A percentile compares a stretch with the other conserved stretches of the same genome.
Conservation (phyloP, 2,329 filamentous ascomycete genomes). For the Pyrenochaeta sp. region DNA sequence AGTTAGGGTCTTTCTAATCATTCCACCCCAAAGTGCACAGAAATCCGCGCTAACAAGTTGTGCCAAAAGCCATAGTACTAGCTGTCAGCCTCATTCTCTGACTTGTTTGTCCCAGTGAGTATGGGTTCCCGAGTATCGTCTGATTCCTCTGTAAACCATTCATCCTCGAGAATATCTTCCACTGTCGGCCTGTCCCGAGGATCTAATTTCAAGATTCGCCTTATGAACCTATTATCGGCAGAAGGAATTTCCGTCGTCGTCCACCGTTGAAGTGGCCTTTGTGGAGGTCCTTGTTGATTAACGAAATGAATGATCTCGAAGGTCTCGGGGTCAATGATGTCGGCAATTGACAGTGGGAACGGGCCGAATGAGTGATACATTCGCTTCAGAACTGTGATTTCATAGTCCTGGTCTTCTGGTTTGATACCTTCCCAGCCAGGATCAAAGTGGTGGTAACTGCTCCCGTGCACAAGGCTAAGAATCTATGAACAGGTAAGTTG, state of each 20-base stretch:
- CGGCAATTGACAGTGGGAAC: neutral
- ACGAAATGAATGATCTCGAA: neutral
- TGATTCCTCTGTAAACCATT: too few relatives aligned
- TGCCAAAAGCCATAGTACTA: too few relatives aligned
- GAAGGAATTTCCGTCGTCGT: neutral
- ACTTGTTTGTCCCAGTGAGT: too few relatives aligned
- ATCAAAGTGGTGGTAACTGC: neutral
- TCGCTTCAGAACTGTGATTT: neutral
- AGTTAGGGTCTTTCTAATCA: too few relatives aligned
- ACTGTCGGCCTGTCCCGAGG: too few relatives aligned
- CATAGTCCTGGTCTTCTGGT: neutral
- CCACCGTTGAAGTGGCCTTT: neutral
- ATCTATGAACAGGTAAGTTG: too few relatives aligned
- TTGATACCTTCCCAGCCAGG: neutral
- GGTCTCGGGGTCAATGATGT: neutral
- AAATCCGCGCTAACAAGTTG: too few relatives aligned
- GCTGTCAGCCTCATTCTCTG: too few relatives aligned
- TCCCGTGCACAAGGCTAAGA: too few relatives aligned
- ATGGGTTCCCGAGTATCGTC: too few relatives aligned
- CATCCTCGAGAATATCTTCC: too few relatives aligned
- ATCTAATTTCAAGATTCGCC: neutral
- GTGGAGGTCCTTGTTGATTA: neutral
- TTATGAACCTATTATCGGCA: neutral
- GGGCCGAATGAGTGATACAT: neutral
- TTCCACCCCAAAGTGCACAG: too few relatives aligned